A percentile compares a stretch with the other conserved stretches of the same genome.
phyloP scores from a whole-genome alignment of 140 eudicot species.

The Stevia rebaudiana region DNA sequence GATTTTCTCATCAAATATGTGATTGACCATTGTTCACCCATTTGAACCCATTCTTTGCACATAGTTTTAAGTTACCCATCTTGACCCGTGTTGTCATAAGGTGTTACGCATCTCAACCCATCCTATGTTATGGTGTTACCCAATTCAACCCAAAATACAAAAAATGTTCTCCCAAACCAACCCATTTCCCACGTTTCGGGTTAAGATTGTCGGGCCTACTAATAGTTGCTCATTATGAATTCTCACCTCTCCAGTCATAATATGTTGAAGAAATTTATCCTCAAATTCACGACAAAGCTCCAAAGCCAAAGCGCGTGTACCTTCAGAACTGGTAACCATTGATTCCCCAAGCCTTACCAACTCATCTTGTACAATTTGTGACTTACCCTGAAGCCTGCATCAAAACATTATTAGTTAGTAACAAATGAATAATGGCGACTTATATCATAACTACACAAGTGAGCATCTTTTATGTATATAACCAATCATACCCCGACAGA shows the following conservation, averaged over 20 bases:
- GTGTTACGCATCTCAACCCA: no score
- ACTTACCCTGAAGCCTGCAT: constrained; percentile 94
- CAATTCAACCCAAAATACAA: no score
- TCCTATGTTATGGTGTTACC: no score
- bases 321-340: constrained; percentile 91
- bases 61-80: no score
- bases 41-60: no score
- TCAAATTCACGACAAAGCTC: constrained; percentile 99
- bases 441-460: no score
- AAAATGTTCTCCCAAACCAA: no score
- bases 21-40: no score
- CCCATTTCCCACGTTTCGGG: no score
- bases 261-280: constrained; percentile 91
- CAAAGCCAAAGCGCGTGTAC: constrained; percentile 90
- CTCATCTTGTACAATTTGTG: constrained; percentile 92
- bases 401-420: background rate
- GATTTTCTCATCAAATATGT: no score
- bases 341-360: constrained; percentile 88
- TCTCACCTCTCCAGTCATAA: constrained; percentile 92
- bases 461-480: background rate
- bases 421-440: no score
- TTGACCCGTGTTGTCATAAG: no score
- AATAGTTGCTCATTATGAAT: background rate
- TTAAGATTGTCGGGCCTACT: background rate
- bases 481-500: constrained; percentile 70